These are phyloP conservation scores for Ambrosia trifida DNA, from an alignment of 129 eudicot species.

Conservation along the genomic window DNA sequence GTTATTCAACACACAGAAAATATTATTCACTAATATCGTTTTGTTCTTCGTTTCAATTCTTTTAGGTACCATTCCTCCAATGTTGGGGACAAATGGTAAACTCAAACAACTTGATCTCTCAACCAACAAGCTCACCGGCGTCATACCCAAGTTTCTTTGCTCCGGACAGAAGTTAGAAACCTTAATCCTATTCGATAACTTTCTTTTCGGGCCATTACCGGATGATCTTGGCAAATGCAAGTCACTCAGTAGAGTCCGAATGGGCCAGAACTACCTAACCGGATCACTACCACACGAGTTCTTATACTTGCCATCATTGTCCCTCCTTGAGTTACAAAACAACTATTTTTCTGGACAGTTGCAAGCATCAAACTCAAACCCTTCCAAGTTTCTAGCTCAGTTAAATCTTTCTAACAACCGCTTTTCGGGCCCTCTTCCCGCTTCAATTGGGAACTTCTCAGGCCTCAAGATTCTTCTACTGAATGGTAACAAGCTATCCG, in stretches of 20 bases:
- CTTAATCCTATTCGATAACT: slow-evolving; percentile 57
- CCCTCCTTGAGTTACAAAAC: slow-evolving; percentile 62
- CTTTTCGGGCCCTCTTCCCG: slow-evolving; percentile 53
- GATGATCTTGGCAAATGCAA: slow-evolving; percentile 57
- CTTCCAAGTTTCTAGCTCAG: slow-evolving; percentile 45
- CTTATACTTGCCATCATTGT: slow-evolving; percentile 57
- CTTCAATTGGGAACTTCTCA: slow-evolving; percentile 52
- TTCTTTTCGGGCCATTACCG: slow-evolving; percentile 63
- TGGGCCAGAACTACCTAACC: slow-evolving; percentile 68
- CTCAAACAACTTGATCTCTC: slow-evolving; percentile 58
- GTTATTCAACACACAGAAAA: neutral
- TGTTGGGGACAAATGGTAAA: slow-evolving; percentile 56
- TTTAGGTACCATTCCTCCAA: slow-evolving; percentile 57
- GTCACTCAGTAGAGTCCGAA: slow-evolving; percentile 50
- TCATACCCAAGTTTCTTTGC: slow-evolving; percentile 53
- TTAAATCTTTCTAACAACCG: slow-evolving; percentile 63
- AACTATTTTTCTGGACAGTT: slow-evolving; percentile 54
- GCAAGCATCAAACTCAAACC: slow-evolving; percentile 28
- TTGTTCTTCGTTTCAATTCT: neutral
- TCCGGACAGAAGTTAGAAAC: slow-evolving; percentile 46
- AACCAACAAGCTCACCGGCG: slow-evolving; percentile 63
- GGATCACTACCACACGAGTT: slow-evolving; percentile 63
- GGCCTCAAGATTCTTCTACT: slow-evolving; percentile 58
- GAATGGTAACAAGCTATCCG: slow-evolving; percentile 53
- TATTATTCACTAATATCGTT: neutral